These are phyloP conservation scores for Teunomyces lycoperdinae DNA, from an alignment of 805 yeast genomes.

Conservation along the genomic window DNA sequence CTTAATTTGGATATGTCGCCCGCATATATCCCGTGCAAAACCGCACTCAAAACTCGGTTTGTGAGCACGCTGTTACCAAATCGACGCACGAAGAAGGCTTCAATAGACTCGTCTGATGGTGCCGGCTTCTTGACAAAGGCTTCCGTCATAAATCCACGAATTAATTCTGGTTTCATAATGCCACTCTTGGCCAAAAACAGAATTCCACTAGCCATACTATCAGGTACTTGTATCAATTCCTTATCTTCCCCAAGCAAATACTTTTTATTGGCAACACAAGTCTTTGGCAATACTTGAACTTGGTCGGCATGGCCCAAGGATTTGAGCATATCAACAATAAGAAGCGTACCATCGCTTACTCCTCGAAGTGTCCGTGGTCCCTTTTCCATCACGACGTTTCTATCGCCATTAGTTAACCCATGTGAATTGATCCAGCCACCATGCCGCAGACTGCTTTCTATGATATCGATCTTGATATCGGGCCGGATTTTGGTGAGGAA, in stretches of 20 bases:
- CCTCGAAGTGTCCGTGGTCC: slow-evolving; percentile 94
- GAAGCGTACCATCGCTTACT: slow-evolving; percentile 69
- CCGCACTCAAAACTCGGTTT: slow-evolving; percentile 69
- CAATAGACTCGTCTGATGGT: slow-evolving; percentile 68
- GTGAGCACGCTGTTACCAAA: slow-evolving; percentile 55
- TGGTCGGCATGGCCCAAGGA: slow-evolving; percentile 47
- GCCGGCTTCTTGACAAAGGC: slow-evolving; percentile 36
- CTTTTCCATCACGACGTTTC: slow-evolving; percentile 55
- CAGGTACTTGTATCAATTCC: slow-evolving; percentile 55
- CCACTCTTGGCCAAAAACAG: slow-evolving; percentile 39
- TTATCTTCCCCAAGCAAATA: slow-evolving; percentile 52
- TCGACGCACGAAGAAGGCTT: slow-evolving; percentile 62
- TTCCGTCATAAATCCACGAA: slow-evolving; percentile 48
- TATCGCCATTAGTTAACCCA: slow-evolving; percentile 22
- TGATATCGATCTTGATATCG: slow-evolving; percentile 61
- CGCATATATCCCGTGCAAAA: slow-evolving; percentile 87
- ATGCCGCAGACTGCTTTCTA: slow-evolving; percentile 50
- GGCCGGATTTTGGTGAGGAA: slow-evolving; percentile 73
- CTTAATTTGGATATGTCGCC: slow-evolving; percentile 65
- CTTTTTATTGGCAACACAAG: slow-evolving; percentile 67
- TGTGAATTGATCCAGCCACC: slow-evolving; percentile 83
- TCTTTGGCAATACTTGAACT: slow-evolving; percentile 56
- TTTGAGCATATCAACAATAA: slow-evolving; percentile 59
- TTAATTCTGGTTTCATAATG: slow-evolving; percentile 39
- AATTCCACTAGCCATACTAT: slow-evolving; percentile 28